These are phyloP conservation scores for Sporisorium sorghi DNA, from an alignment of 1,284 basidiomycete species.

Conservation along the genomic window DNA sequence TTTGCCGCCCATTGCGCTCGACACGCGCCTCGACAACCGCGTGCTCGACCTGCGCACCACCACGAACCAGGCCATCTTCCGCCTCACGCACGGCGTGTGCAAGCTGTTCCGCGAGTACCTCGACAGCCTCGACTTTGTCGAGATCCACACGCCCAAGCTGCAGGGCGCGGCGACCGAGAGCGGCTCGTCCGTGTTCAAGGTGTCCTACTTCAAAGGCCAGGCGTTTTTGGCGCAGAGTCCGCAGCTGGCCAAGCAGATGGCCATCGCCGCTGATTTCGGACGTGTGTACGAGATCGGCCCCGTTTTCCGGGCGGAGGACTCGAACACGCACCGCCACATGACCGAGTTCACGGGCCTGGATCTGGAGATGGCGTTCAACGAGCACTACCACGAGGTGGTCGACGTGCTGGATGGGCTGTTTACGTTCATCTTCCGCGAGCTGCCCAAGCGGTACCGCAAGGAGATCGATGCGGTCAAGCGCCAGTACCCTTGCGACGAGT, in stretches of 20 bases:
- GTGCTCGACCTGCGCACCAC: slow-evolving; percentile 93
- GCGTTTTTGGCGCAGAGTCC: slow-evolving; percentile 97
- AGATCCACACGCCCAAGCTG: slow-evolving; percentile 97
- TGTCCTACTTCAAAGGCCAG: slow-evolving; percentile 95
- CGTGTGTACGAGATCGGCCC: slow-evolving; percentile 93
- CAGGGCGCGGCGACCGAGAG: slow-evolving; percentile 97
- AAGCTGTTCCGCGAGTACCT: slow-evolving; percentile 89
- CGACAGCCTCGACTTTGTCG: slow-evolving; percentile 81
- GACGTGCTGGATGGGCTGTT: slow-evolving; percentile 67
- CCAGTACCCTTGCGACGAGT: slow-evolving; percentile 83
- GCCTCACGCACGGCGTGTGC: slow-evolving; percentile 86
- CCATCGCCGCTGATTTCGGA: slow-evolving; percentile 97
- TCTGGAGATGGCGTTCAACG: slow-evolving; percentile 98
- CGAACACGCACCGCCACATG: slow-evolving; percentile 96
- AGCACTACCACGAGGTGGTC: slow-evolving; percentile 88
- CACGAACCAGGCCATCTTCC: slow-evolving; percentile 97
- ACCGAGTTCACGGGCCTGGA: slow-evolving; percentile 99
- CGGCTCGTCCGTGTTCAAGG: slow-evolving; percentile 96
- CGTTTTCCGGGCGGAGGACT: slow-evolving; percentile 98
- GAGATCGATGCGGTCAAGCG: slow-evolving; percentile 84
- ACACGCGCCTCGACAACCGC: slow-evolving; percentile 94
- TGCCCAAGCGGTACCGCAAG: slow-evolving; percentile 77
- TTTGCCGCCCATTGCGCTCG: slow-evolving; percentile 70
- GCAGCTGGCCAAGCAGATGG: slow-evolving; percentile 99
- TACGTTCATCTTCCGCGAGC: slow-evolving; percentile 68